These are phyloP conservation scores for Isoetes engelmannii DNA, from an alignment of 83 land plant genomes.

Conservation along the genomic window DNA sequence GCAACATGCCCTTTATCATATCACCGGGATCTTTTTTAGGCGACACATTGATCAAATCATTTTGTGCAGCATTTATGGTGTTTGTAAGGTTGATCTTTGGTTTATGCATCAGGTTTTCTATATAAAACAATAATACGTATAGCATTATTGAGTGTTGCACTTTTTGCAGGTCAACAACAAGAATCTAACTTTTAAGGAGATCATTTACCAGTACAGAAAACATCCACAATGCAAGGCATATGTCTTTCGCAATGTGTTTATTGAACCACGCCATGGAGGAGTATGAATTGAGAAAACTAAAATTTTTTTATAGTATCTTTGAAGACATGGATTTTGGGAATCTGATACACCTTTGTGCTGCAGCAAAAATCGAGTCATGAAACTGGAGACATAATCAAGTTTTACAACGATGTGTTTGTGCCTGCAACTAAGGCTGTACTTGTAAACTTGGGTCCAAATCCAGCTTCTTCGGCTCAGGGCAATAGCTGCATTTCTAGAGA, in stretches of 20 bases:
- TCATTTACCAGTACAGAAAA: slow-evolving; percentile 65
- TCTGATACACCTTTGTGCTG: not conserved
- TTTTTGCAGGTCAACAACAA: slow-evolving; percentile 61
- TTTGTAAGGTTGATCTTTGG: slow-evolving; percentile 65
- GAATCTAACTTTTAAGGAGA: slow-evolving; percentile 69
- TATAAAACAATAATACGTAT: not conserved
- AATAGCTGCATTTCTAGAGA: slow-evolving; percentile 30
- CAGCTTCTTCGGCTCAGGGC: slow-evolving; percentile 17
- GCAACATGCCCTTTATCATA: slow-evolving; percentile 52
- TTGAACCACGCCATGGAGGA: slow-evolving; percentile 45
- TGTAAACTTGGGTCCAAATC: slow-evolving; percentile 53
- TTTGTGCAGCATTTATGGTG: slow-evolving; percentile 86
- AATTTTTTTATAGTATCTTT: slow-evolving; percentile 28
- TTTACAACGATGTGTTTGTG: slow-evolving; percentile 82
- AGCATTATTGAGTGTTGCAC: slow-evolving; percentile 7
- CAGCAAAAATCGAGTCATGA: slow-evolving; percentile 60
- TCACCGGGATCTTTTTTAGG: slow-evolving; percentile 71
- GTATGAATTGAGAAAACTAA: not conserved
- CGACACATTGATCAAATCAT: slow-evolving; percentile 95
- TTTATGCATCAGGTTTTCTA: not conserved
- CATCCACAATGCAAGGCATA: slow-evolving; percentile 86
- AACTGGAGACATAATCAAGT: slow-evolving; percentile 81
- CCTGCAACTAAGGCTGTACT: slow-evolving; percentile 67
- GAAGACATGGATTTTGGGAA: slow-evolving; percentile 3
- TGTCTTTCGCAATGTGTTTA: slow-evolving; percentile 78